A percentile compares a stretch with the other conserved stretches of the same genome.
Evolutionary conservation across 116 monocot genomes (phyloP).

Genomic region (Phalaenopsis hybrid): DNA sequence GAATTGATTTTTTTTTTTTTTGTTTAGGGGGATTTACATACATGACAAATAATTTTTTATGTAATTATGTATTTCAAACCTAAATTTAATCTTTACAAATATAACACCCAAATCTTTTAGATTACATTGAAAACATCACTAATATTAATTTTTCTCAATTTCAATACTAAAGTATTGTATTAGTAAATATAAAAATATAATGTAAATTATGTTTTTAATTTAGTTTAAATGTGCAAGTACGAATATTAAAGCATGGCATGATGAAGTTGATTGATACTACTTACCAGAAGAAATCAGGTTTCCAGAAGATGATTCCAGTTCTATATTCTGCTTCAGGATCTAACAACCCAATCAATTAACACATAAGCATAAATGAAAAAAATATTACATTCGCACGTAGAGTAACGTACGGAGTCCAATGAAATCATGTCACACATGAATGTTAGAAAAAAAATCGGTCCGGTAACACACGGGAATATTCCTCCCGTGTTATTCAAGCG

Average conservation of each 20-base stretch:
- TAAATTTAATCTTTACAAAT: too few relatives aligned
- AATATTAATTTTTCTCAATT: too few relatives aligned
- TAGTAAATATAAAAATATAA: too few relatives aligned
- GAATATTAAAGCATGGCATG: neutral
- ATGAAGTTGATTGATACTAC: neutral
- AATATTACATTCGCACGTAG: neutral
- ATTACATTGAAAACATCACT: too few relatives aligned
- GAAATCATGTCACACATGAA: too few relatives aligned
- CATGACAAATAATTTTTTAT: neutral
- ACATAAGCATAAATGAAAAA: neutral
- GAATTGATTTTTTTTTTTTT: neutral
- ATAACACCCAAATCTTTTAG: neutral
- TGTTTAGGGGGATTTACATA: too few relatives aligned
- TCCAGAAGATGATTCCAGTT: constrained; percentile 46
- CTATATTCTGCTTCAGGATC: constrained; percentile 82
- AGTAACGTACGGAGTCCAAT: too few relatives aligned
- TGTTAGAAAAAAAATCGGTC: too few relatives aligned
- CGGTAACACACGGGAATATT: too few relatives aligned
- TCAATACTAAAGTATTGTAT: too few relatives aligned
- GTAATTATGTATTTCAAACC: too few relatives aligned
- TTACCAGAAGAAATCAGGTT: constrained; percentile 39
- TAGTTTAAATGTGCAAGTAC: neutral
- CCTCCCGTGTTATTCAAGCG: too few relatives aligned
- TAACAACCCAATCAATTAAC: constrained; percentile 8
- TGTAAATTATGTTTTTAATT: neutral